Percentiles rank a stretch among this genome's conserved stretches.
These are phyloP conservation scores for Coprinopsis marcescibilis DNA, from an alignment of 768 basidiomycete genomes.

Conservation along the genomic window DNA sequence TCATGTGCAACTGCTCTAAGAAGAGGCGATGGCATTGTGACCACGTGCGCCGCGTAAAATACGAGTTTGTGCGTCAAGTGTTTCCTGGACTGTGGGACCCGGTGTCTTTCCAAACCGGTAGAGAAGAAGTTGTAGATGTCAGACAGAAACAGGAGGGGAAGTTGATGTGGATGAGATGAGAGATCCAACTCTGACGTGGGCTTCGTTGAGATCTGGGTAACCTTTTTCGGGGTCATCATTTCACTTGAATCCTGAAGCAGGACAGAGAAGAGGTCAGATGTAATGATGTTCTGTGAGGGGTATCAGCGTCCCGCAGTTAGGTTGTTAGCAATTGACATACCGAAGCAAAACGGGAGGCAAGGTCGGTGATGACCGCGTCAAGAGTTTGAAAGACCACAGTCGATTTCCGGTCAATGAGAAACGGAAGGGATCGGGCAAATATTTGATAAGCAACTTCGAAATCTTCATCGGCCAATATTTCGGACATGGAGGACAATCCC, in stretches of 20 bases:
- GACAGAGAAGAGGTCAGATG: conserved; percentile 40
- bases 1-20: conserved; percentile 41
- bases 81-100: conserved; percentile 14
- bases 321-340: conserved; percentile 28
- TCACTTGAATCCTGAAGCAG: conserved; percentile 51
- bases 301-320: conserved; percentile 3
- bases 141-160: conserved; percentile 44
- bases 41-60: conserved; percentile 64
- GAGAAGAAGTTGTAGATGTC: conserved; percentile 46
- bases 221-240: conserved; percentile 46
- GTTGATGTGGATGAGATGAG: conserved; percentile 33
- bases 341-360: conserved; percentile 60
- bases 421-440: conserved; percentile 54
- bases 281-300: conserved; percentile 27
- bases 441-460: conserved; percentile 39
- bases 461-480: conserved; percentile 35
- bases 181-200: conserved; percentile 16
- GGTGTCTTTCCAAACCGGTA: background rate
- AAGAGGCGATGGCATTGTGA: conserved; percentile 39
- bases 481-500: conserved; percentile 50
- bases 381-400: conserved; percentile 46
- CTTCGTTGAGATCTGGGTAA: conserved; percentile 17
- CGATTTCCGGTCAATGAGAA: conserved; percentile 56
- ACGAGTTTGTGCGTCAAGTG: conserved; percentile 54
- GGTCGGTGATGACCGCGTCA: conserved; percentile 47